phyloP scores from a whole-genome alignment of 768 basidiomycete species.

The button mushroom (Agaricus bisporus) region DNA sequence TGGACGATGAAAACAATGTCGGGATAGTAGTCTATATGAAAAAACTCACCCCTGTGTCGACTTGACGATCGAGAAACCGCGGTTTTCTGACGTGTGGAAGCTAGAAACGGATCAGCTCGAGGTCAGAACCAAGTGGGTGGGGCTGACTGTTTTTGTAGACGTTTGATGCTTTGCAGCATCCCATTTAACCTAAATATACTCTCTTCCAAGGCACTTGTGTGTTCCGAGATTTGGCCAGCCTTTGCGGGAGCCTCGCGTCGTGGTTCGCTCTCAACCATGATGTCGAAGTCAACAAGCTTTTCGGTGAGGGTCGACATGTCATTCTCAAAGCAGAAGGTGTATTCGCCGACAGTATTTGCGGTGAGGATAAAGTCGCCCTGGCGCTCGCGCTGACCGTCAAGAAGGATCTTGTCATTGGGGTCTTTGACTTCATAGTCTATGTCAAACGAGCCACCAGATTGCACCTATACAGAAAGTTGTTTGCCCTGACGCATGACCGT shows the following conservation, averaged over 20 bases:
- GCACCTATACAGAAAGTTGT: constrained; percentile 49
- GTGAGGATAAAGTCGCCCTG: constrained; percentile 98
- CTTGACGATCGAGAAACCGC: constrained; percentile 89
- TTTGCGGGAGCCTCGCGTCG: constrained; percentile 85
- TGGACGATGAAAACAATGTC: background rate
- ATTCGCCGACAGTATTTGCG: constrained; percentile 86
- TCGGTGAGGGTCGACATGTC: constrained; percentile 93
- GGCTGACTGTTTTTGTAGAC: constrained; percentile 90
- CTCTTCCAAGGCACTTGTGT: constrained; percentile 91
- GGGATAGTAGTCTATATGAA: background rate
- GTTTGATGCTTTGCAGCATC: constrained; percentile 82
- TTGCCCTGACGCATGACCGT: background rate
- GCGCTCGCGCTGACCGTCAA: constrained; percentile 84
- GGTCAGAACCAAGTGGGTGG: background rate
- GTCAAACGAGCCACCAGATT: constrained; percentile 96
- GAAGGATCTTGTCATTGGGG: constrained; percentile 80
- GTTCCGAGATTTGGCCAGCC: constrained; percentile 82
- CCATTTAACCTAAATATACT: constrained; percentile 89
- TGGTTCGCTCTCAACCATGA: constrained; percentile 98
- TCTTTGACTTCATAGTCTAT: constrained; percentile 92
- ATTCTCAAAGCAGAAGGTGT: constrained; percentile 96
- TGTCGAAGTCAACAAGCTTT: constrained; percentile 92
- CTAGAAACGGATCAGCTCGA: constrained; percentile 31
- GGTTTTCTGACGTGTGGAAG: constrained; percentile 90
- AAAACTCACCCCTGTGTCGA: constrained; percentile 74